These are phyloP conservation scores for Hymenoscyphus fructigenus DNA, from an alignment of 2,329 filamentous ascomycete genomes.

Conservation along the genomic window DNA sequence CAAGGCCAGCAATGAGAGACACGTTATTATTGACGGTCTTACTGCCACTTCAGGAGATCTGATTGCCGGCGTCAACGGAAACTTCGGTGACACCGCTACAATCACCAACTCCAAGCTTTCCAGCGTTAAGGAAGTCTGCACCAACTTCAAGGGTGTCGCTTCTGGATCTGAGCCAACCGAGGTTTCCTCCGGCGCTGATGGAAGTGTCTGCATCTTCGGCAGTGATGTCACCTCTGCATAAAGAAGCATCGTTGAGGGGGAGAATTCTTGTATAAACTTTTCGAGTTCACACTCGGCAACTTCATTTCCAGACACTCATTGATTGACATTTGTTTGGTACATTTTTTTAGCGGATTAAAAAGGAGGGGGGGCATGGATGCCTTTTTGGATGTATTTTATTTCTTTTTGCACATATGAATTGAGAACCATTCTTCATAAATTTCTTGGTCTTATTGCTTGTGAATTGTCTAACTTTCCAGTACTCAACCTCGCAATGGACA, in stretches of 20 bases:
- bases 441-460: too few species aligned
- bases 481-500: too few species aligned
- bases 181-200: conserved; percentile 1
- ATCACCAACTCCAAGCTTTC: conserved; percentile 42
- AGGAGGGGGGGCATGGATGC: too few species aligned
- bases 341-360: too few species aligned
- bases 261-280: too few species aligned
- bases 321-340: too few species aligned
- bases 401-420: too few species aligned
- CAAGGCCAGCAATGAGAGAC: conserved; percentile 30
- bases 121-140: conserved; percentile 22
- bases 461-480: too few species aligned
- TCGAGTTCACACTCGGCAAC: too few species aligned
- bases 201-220: neutral
- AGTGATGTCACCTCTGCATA: neutral
- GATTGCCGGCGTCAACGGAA: conserved; percentile 44
- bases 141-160: conserved; percentile 36
- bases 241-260: neutral
- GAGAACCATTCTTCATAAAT: too few species aligned
- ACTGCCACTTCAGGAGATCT: conserved; percentile 40
- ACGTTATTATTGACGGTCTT: conserved; percentile 43
- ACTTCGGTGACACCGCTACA: conserved; percentile 48
- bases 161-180: neutral
- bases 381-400: too few species aligned
- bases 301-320: too few species aligned